Percentiles rank a stretch among this genome's conserved stretches.
These are phyloP conservation scores for Flaveria brownii DNA, from an alignment of 129 eudicot species.

Conservation along the genomic window DNA sequence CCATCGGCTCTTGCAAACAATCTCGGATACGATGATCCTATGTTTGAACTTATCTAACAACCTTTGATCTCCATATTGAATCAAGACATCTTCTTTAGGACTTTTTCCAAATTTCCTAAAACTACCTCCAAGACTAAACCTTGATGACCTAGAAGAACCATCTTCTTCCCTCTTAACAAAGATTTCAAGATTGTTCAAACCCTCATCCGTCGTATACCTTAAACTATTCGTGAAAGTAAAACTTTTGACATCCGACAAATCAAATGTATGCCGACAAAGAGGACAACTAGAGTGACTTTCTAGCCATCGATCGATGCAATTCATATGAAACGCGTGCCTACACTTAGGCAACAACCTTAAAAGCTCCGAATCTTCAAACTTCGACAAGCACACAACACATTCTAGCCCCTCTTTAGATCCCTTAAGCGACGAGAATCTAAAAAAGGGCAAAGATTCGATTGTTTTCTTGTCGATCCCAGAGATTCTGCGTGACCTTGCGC, in stretches of 20 bases:
- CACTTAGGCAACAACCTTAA: conserved; percentile 62
- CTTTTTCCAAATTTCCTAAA: conserved; percentile 36
- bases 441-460: conserved; percentile 57
- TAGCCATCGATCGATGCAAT: conserved; percentile 66
- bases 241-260: conserved; percentile 30
- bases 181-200: conserved; percentile 46
- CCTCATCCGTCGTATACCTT: conserved; percentile 41
- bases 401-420: conserved; percentile 66
- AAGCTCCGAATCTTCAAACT: conserved; percentile 54
- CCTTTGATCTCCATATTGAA: conserved; percentile 38
- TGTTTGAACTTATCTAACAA: conserved; percentile 53
- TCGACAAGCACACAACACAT: conserved; percentile 59
- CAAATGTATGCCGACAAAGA: conserved; percentile 50
- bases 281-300: conserved; percentile 65
- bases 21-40: conserved; percentile 52
- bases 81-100: conserved; percentile 44
- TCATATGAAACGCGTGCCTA: conserved; percentile 61
- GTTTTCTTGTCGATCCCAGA: conserved; percentile 53
- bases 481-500: conserved; percentile 32
- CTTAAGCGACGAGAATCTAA: conserved; percentile 55
- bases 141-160: conserved; percentile 45
- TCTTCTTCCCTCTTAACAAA: conserved; percentile 51
- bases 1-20: conserved; percentile 58
- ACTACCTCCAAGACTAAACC: conserved; percentile 42
- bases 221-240: conserved; percentile 44